Percentiles rank a stretch among this genome's conserved stretches.
phyloP scores from a whole-genome alignment of 2,329 filamentous ascomycete genomes.

The Colletotrichum tofieldiae region DNA sequence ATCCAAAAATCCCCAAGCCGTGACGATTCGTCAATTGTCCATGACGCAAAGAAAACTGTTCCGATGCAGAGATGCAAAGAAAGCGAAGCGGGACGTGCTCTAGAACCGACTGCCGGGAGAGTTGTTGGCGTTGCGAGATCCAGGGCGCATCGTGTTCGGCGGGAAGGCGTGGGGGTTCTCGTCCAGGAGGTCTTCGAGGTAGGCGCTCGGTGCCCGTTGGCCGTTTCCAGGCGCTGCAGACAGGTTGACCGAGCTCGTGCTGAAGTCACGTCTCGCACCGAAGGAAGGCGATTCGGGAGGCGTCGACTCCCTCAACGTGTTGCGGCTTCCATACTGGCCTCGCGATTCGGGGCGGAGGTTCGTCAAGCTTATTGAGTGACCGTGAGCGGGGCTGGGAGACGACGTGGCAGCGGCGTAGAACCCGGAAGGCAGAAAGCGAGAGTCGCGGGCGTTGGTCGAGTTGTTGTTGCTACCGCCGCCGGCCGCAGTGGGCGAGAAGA shows the following conservation, averaged over 20 bases:
- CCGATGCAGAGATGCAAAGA: constrained; percentile 7
- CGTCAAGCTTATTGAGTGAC: constrained; percentile 72
- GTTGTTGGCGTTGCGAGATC: constrained; percentile 29
- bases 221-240: constrained; percentile 70
- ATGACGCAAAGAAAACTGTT: constrained; percentile 24
- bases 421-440: constrained; percentile 88
- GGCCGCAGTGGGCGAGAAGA: constrained; percentile 94
- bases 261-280: constrained; percentile 64
- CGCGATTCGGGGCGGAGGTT: constrained; percentile 74
- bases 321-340: constrained; percentile 59
- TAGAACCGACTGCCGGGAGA: constrained; percentile 32
- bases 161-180: constrained; percentile 74
- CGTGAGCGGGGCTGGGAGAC: constrained; percentile 61
- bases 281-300: constrained; percentile 78
- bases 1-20: constrained; percentile 25
- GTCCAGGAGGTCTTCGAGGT: constrained; percentile 90
- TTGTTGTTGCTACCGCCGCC: constrained; percentile 71
- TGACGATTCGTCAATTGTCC: constrained; percentile 32
- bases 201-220: constrained; percentile 87
- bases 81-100: not conserved
- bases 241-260: constrained; percentile 78
- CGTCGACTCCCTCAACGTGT: constrained; percentile 63
- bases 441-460: constrained; percentile 68
- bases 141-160: constrained; percentile 56
- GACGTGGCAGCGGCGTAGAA: constrained; percentile 85